A percentile compares a stretch with the other conserved stretches of the same genome.
Conservation (phyloP, 345 rosid species). For the Eucalyptus cloeziana region DNA sequence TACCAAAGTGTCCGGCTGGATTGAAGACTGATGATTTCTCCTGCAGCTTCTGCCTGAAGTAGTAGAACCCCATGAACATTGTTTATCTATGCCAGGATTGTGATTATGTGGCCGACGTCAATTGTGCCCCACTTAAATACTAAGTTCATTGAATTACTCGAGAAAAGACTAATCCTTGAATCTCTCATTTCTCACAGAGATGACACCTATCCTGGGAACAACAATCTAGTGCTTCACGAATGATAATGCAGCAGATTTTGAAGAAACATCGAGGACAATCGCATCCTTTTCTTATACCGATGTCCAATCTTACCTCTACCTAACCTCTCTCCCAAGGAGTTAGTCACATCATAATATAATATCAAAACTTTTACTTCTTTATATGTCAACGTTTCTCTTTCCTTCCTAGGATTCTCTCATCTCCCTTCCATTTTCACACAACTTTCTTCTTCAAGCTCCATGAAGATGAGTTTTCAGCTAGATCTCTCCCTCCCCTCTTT, state of each 20-base stretch:
- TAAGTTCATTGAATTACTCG: not conserved
- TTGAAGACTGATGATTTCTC: not conserved
- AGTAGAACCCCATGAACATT: not conserved
- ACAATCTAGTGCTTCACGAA: not conserved
- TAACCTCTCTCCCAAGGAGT: not conserved
- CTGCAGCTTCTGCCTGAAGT: not conserved
- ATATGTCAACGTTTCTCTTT: too few relatives aligned
- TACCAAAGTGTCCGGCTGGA: not conserved
- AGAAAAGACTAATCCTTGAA: not conserved
- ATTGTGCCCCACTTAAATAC: not conserved
- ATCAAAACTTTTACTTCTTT: not conserved
- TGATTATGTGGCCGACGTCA: not conserved
- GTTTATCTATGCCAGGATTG: too few relatives aligned
- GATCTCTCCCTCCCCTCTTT: too few relatives aligned
- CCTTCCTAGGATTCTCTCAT: too few relatives aligned
- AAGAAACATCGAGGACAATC: too few relatives aligned
- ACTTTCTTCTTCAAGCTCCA: too few relatives aligned
- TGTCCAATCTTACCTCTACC: not conserved
- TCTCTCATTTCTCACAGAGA: not conserved
- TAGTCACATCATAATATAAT: not conserved
- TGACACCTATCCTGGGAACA: not conserved
- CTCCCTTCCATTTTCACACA: too few relatives aligned
- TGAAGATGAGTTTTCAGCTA: too few relatives aligned
- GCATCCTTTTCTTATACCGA: too few relatives aligned
- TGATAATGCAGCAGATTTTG: too few relatives aligned